Percentiles rank a stretch among this genome's conserved stretches.
These are phyloP conservation scores for Fusarium albosuccineum DNA, from an alignment of 2,329 filamentous ascomycete species.

Conservation along the genomic window DNA sequence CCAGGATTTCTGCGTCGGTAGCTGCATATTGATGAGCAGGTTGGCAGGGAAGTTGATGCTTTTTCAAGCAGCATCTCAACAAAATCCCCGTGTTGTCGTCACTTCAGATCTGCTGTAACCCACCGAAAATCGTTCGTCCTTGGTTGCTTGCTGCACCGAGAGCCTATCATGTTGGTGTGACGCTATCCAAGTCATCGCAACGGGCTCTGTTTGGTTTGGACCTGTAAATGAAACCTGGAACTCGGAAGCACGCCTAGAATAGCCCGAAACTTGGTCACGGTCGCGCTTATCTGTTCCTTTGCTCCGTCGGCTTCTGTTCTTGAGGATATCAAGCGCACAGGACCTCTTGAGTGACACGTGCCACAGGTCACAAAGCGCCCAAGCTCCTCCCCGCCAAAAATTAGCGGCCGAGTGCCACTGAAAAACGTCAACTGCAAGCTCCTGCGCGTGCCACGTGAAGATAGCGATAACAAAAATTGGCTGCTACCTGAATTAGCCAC, in stretches of 20 bases:
- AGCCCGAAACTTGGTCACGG: slow-evolving; percentile 24
- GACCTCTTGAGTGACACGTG: slow-evolving; percentile 29
- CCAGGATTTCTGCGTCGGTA: neutral
- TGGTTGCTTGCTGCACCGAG: slow-evolving; percentile 26
- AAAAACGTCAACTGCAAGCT: slow-evolving; percentile 19
- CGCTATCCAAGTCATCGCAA: slow-evolving; percentile 28
- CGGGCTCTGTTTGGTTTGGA: slow-evolving; percentile 26
- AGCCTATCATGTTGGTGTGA: slow-evolving; percentile 43
- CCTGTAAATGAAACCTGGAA: slow-evolving; percentile 1
- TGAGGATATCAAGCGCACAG: slow-evolving; percentile 1
- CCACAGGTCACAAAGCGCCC: slow-evolving; percentile 25
- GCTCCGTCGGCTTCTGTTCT: neutral
- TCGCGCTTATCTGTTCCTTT: neutral
- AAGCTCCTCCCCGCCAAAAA: slow-evolving; percentile 22
- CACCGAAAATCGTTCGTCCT: slow-evolving; percentile 7
- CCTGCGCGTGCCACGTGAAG: slow-evolving; percentile 44
- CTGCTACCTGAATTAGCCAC: slow-evolving; percentile 46
- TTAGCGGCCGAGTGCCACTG: slow-evolving; percentile 32
- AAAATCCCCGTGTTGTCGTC: slow-evolving; percentile 27
- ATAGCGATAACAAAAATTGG: slow-evolving; percentile 46
- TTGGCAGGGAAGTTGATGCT: neutral
- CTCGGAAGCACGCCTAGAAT: slow-evolving; percentile 23
- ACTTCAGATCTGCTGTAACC: slow-evolving; percentile 22
- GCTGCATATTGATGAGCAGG: too few relatives aligned
- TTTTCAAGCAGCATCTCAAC: neutral